Conservation (phyloP, 1,284 basidiomycete genomes). For the Trametes pubescens region DNA sequence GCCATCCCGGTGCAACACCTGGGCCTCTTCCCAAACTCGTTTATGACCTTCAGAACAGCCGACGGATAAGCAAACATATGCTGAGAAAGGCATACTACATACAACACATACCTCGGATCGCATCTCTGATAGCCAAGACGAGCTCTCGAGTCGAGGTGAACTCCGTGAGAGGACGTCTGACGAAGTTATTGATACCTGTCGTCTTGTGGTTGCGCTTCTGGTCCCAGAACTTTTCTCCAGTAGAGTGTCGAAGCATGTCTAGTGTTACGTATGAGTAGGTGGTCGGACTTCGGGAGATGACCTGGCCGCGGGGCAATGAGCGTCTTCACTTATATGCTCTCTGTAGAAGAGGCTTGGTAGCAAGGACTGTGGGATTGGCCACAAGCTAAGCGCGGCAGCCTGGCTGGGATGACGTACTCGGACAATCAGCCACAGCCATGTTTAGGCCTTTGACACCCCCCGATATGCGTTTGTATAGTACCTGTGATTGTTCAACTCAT, state of each 20-base stretch:
- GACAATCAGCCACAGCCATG: too few species aligned
- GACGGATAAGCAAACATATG: neutral
- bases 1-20: slow-evolving; percentile 21
- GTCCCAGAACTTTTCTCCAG: neutral
- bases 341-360: too few species aligned
- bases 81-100: too few species aligned
- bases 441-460: too few species aligned
- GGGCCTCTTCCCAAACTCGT: slow-evolving; percentile 2
- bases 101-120: slow-evolving; percentile 21
- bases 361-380: too few species aligned
- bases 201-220: slow-evolving; percentile 28
- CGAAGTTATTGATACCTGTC: slow-evolving; percentile 15
- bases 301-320: neutral
- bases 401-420: too few species aligned
- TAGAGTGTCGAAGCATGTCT: slow-evolving; percentile 17
- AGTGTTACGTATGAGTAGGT: slow-evolving; percentile 17
- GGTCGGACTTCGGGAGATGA: neutral
- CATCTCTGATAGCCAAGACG: slow-evolving; percentile 20
- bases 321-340: too few species aligned
- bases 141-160: slow-evolving; percentile 25
- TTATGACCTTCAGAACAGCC: slow-evolving; percentile 9
- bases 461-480: too few species aligned
- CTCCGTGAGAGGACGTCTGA: slow-evolving; percentile 22
- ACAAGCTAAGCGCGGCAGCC: too few species aligned
- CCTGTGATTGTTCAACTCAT: too few species aligned